These are phyloP conservation scores for Hypoxylon perforatum DNA, from an alignment of 495 filamentous ascomycete genomes.

Conservation along the genomic window DNA sequence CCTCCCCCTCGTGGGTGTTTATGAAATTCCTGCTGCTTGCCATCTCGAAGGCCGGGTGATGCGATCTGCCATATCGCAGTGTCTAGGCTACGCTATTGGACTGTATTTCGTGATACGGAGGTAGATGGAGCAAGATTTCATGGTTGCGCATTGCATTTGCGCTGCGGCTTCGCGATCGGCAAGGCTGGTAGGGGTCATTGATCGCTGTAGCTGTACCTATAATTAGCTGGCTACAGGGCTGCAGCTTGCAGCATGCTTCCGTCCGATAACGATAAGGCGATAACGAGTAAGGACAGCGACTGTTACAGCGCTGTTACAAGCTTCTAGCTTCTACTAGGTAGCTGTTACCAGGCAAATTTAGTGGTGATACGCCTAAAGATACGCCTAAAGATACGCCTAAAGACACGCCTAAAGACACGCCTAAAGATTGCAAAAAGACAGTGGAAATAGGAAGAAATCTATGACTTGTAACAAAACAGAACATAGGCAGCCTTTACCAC, in stretches of 20 bases:
- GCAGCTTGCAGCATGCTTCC: no score
- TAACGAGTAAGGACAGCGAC: not conserved
- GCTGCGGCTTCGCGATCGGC: conserved; percentile 30
- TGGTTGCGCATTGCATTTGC: not conserved
- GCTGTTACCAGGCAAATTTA: not conserved
- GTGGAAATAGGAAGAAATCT: not conserved
- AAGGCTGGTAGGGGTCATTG: conserved; percentile 3
- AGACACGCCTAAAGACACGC: no score
- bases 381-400: no score
- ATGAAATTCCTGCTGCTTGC: conserved; percentile 48
- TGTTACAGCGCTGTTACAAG: not conserved
- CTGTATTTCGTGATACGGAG: not conserved
- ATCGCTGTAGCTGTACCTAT: conserved; percentile 4
- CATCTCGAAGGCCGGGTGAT: conserved; percentile 37
- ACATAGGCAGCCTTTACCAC: not conserved
- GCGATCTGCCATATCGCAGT: conserved; percentile 46
- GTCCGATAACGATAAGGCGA: conserved; percentile 3
- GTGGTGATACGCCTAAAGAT: not conserved
- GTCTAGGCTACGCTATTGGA: conserved; percentile 1
- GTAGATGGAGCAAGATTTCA: conserved; percentile 12
- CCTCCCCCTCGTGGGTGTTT: conserved; percentile 40
- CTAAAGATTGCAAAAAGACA: no score
- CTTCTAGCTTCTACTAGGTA: no score
- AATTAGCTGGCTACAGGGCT: not conserved
- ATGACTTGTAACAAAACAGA: not conserved